Evolutionary conservation across 371 early-diverging fungal genomes (phyloP).

Genomic region (Lichtheimia ramosa): DNA sequence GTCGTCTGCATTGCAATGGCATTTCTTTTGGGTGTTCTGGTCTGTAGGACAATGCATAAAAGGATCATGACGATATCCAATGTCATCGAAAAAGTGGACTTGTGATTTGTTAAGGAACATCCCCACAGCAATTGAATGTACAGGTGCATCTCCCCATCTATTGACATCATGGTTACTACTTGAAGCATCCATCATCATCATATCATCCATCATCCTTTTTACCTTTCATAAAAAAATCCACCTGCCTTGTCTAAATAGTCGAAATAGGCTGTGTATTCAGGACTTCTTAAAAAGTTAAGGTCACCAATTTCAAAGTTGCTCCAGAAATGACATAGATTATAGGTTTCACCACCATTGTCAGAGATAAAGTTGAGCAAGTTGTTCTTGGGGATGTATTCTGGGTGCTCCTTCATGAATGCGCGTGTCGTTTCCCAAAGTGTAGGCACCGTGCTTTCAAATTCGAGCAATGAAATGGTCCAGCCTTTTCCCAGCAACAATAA

Average conservation of each 20-base stretch:
- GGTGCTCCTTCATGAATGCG: constrained; percentile 55
- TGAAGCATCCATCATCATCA: constrained; percentile 53
- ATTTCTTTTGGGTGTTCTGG: constrained; percentile 48
- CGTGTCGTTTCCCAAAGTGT: constrained; percentile 73
- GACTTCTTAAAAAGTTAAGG: constrained; percentile 76
- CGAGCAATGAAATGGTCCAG: constrained; percentile 79
- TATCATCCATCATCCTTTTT: constrained; percentile 58
- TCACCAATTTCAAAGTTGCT: constrained; percentile 95
- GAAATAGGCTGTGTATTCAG: constrained; percentile 75
- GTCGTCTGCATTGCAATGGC: constrained; percentile 49
- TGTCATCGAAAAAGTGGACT: constrained; percentile 92
- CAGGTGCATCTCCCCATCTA: constrained; percentile 97
- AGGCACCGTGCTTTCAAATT: constrained; percentile 80
- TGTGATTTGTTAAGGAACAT: constrained; percentile 80
- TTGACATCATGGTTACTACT: constrained; percentile 51
- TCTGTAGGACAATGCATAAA: constrained; percentile 70
- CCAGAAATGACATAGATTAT: constrained; percentile 95
- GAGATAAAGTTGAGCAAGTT: constrained; percentile 36
- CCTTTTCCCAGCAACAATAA: constrained; percentile 3
- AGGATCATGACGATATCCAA: constrained; percentile 78
- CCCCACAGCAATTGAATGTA: constrained; percentile 90
- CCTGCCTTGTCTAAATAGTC: constrained; percentile 82
- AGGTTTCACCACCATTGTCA: constrained; percentile 33
- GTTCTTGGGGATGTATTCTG: constrained; percentile 33
- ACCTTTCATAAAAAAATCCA: constrained; percentile 93